A percentile compares a stretch with the other conserved stretches of the same genome.
These are phyloP conservation scores for Sugiyamaella castrensis DNA, from an alignment of 1,139 yeast genomes.

Conservation along the genomic window DNA sequence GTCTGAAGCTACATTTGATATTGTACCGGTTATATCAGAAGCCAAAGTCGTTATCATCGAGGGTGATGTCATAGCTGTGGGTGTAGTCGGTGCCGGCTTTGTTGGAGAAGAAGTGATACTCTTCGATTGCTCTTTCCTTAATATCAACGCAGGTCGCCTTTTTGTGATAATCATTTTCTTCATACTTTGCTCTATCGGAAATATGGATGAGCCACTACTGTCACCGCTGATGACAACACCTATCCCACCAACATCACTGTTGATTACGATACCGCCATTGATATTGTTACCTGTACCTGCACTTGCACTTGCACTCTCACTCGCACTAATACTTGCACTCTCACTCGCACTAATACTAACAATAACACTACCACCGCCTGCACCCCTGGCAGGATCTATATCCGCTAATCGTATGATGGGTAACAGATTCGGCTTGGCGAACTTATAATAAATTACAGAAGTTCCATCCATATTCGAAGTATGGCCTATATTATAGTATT, in stretches of 20 bases:
- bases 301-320: background rate
- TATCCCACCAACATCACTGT: background rate
- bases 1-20: too few species aligned
- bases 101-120: background rate
- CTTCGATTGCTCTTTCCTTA: conserved; percentile 1
- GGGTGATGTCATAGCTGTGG: background rate
- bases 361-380: background rate
- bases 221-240: background rate
- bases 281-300: background rate
- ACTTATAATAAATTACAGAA: conserved; percentile 43
- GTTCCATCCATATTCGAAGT: conserved; percentile 47
- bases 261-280: background rate
- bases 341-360: background rate
- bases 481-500: conserved; percentile 59
- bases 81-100: background rate
- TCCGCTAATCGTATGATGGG: conserved; percentile 10
- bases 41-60: too few species aligned
- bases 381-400: too few species aligned
- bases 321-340: background rate
- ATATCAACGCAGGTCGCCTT: conserved; percentile 4
- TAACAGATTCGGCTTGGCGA: conserved; percentile 5
- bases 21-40: too few species aligned
- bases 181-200: conserved; percentile 1
- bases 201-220: background rate
- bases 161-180: conserved; percentile 6